Evolutionary conservation across 2,329 filamentous ascomycete genomes (phyloP), one percentile per base, ranked within the genome.

Genomic region (Macroventuria anomochaeta): DNA sequence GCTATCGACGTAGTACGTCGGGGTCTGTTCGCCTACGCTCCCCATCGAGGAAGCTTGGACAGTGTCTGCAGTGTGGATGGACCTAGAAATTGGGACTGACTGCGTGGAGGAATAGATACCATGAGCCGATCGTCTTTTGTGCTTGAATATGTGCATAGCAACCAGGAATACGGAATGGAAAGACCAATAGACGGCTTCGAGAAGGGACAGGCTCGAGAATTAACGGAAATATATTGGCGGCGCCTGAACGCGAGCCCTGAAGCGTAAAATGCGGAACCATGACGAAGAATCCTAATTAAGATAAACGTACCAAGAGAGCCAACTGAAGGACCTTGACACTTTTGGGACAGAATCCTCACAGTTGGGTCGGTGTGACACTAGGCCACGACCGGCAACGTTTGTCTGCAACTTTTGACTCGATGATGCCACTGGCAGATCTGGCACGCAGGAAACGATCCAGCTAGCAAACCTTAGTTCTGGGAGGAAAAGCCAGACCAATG

Each of bases 111-210:
- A 71, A 53, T 65, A 65, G 44, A 64, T 49, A 25, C 65, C 56
- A 58, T 72, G 68, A 58, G 66, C 60, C 28, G 68, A 70, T 50
- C 64, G 67, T 55, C 66, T 70, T 57, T 64, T 69, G 58, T 59
- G 61, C 57, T 68, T 72, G 55, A 71, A 69, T 53, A 72, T 63
- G 40, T 63, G 48, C 58, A 66, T 58, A 29, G 47, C 17, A 39
- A 32, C 40, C 26, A 32, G 25, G 33, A 44, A 47, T 23, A 52
- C 42, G 34, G 20, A 25, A 11, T 18, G 28, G 39, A 13, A 46
- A 48, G 23, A 31, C 34, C 52, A 52, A 57, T 43, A 40, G 18
- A 28, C 28, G 23, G 47, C 29, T 39, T 40, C 37, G 41, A 36
- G 36, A 3, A 42, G 15, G 25, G 40, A 34, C 28, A 34, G 42